phyloP scores from a whole-genome alignment of 2,329 filamentous ascomycete genomes.

The Aureobasidium musti region DNA sequence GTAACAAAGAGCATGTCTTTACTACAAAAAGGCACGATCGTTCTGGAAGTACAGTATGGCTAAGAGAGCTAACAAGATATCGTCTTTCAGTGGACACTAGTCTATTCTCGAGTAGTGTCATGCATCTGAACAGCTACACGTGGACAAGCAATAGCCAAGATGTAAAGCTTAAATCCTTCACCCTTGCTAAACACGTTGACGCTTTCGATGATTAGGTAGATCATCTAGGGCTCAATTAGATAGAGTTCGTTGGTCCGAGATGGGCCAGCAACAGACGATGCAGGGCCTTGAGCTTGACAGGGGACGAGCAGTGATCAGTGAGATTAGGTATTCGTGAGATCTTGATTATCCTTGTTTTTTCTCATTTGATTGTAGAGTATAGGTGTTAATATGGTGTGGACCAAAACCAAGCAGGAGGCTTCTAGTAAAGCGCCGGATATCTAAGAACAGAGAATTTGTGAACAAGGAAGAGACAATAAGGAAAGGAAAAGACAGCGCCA shows the following conservation, averaged over 20 bases:
- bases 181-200: not conserved
- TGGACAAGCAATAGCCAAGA: not conserved
- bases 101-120: too few relatives aligned
- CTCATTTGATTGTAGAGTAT: not conserved
- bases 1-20: too few relatives aligned
- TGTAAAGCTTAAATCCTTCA: too few relatives aligned
- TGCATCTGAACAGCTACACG: too few relatives aligned
- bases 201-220: not conserved
- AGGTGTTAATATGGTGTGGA: not conserved
- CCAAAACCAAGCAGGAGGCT: conserved; percentile 1
- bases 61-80: too few relatives aligned
- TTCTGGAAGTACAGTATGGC: too few relatives aligned
- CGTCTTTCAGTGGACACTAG: too few relatives aligned
- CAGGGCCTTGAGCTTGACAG: not conserved
- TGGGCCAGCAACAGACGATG: not conserved
- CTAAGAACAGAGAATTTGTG: not conserved
- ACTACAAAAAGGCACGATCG: too few relatives aligned
- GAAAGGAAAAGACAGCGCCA: not conserved
- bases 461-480: not conserved
- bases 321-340: too few relatives aligned
- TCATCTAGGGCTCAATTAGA: not conserved
- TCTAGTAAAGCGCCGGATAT: conserved; percentile 10
- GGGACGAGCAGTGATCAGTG: not conserved
- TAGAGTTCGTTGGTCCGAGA: not conserved
- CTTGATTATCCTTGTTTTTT: not conserved